phyloP scores from a whole-genome alignment of 306 rosid genomes.

The Dalbergia oliveri region DNA sequence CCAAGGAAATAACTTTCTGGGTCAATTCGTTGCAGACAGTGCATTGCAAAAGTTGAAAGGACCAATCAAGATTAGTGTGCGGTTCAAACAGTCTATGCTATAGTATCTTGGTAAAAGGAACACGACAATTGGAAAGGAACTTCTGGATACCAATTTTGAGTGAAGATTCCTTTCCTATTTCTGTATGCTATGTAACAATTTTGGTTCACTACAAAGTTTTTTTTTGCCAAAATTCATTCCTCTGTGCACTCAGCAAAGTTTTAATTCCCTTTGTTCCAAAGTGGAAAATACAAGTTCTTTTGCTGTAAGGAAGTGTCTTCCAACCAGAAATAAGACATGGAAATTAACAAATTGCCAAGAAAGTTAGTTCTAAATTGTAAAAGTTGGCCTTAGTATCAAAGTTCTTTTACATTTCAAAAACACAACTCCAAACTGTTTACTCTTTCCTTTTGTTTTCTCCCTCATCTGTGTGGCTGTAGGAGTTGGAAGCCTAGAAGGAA shows the following conservation, averaged over 20 bases:
- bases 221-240: constrained; percentile 1
- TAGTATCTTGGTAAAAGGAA: neutral
- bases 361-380: constrained; percentile 4
- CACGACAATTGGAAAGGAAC: neutral
- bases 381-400: neutral
- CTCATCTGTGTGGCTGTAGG: neutral
- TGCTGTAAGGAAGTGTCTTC: neutral
- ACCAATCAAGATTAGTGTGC: constrained; percentile 17
- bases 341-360: neutral
- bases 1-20: constrained; percentile 35
- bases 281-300: neutral
- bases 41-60: constrained; percentile 20
- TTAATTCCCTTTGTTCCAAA: neutral
- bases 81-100: neutral
- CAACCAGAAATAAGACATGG: constrained; percentile 9
- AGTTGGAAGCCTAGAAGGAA: constrained; percentile 9
- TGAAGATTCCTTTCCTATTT: neutral
- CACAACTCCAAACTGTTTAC: neutral
- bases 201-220: constrained; percentile 15
- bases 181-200: neutral
- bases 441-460: too few relatives aligned
- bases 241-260: neutral
- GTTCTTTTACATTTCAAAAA: neutral
- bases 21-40: neutral
- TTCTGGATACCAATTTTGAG: constrained; percentile 8